Evolutionary conservation across 2,329 filamentous ascomycete species (phyloP).

Genomic region (Epicoccum sorghinum): DNA sequence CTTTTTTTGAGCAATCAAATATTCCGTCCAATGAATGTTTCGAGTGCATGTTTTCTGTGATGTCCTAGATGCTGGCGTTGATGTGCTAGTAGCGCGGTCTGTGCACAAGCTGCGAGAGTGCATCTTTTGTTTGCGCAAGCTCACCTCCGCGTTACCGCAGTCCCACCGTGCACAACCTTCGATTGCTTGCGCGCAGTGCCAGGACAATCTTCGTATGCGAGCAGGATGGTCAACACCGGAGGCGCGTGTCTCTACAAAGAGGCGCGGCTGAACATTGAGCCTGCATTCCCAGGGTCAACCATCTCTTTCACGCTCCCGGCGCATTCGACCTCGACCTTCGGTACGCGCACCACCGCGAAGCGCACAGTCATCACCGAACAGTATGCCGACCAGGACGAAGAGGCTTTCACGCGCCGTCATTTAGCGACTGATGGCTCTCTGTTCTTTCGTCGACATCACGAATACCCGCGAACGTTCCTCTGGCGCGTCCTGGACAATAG

Average conservation of each 20-base stretch:
- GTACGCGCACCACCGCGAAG: constrained; percentile 38
- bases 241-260: constrained; percentile 80
- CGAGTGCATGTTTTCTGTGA: background rate
- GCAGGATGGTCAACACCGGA: constrained; percentile 69
- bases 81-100: constrained; percentile 17
- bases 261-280: constrained; percentile 82
- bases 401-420: constrained; percentile 72
- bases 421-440: constrained; percentile 78
- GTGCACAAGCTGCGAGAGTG: constrained; percentile 27
- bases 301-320: constrained; percentile 64
- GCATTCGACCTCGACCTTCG: constrained; percentile 41
- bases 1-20: background rate
- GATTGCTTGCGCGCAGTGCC: constrained; percentile 8
- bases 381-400: constrained; percentile 66
- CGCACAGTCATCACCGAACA: constrained; percentile 47
- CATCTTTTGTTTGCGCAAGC: constrained; percentile 40
- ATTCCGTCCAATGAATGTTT: background rate
- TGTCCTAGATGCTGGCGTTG: background rate
- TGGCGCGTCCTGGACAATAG: constrained; percentile 88
- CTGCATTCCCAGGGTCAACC: constrained; percentile 69
- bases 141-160: constrained; percentile 30
- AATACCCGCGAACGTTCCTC: constrained; percentile 82
- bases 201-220: constrained; percentile 58
- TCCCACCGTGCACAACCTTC: constrained; percentile 20
- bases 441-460: constrained; percentile 79